Conservation (phyloP, 495 filamentous ascomycete species). For the Penicillium parvum region DNA sequence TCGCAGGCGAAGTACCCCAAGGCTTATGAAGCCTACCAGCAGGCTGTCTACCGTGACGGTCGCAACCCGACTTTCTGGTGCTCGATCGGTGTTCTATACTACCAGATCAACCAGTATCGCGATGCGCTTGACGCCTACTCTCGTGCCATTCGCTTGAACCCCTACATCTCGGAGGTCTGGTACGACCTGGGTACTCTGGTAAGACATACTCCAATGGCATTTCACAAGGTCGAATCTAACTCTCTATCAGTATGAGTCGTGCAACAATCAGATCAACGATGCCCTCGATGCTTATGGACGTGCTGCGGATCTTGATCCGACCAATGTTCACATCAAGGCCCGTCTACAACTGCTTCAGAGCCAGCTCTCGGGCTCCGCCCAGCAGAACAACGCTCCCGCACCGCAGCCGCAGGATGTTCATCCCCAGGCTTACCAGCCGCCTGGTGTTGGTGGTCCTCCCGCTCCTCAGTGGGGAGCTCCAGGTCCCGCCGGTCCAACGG, state of each 20-base stretch:
- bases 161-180: constrained; percentile 99
- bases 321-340: constrained; percentile 94
- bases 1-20: constrained; percentile 98
- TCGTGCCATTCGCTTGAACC: constrained; percentile 94
- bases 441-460: constrained; percentile 65
- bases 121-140: constrained; percentile 98
- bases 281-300: constrained; percentile 93
- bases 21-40: constrained; percentile 98
- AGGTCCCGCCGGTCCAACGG: constrained; percentile 58
- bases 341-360: constrained; percentile 82
- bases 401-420: constrained; percentile 82
- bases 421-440: constrained; percentile 74
- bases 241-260: constrained; percentile 89
- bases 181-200: constrained; percentile 97
- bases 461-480: constrained; percentile 83
- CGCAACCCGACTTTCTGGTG: constrained; percentile 99
- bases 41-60: constrained; percentile 97
- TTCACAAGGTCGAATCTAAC: no score
- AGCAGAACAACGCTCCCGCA: constrained; percentile 63
- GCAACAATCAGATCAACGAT: constrained; percentile 97
- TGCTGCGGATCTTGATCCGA: constrained; percentile 88
- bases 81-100: constrained; percentile 98
- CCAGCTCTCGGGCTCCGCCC: constrained; percentile 65
- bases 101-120: constrained; percentile 99
- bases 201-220: no score